Evolutionary conservation across 2,329 filamentous ascomycete genomes (phyloP).

Genomic region (Curvularia verruculosa): DNA sequence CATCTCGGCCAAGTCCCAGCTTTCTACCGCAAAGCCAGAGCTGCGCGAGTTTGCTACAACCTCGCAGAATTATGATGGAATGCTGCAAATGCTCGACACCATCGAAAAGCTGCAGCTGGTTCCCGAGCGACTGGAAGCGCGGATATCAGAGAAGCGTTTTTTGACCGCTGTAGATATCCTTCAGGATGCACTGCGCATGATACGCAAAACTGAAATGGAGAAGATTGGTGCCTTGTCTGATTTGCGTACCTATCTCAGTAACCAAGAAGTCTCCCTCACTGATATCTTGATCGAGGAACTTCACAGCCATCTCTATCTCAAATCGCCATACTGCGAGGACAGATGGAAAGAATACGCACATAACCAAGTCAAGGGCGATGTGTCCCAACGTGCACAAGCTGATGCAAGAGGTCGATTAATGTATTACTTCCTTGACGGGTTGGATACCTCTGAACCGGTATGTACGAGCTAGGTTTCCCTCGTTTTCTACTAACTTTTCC

Average conservation of each 20-base stretch:
- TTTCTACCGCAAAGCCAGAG: conserved; percentile 86
- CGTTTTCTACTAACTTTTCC: conserved; percentile 26
- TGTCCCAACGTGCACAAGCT: conserved; percentile 41
- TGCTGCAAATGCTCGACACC: conserved; percentile 81
- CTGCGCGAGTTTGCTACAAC: conserved; percentile 86
- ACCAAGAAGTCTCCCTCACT: conserved; percentile 89
- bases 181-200: conserved; percentile 81
- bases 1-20: conserved; percentile 75
- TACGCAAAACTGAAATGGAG: conserved; percentile 87
- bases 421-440: conserved; percentile 62
- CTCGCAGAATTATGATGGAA: conserved; percentile 88
- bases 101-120: conserved; percentile 88
- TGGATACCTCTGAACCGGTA: conserved; percentile 57
- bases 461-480: conserved; percentile 7
- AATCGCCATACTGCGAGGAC: conserved; percentile 96
- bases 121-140: conserved; percentile 89
- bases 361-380: conserved; percentile 60
- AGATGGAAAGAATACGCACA: conserved; percentile 86
- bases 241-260: conserved; percentile 83
- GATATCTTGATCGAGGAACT: conserved; percentile 97
- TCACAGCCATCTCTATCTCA: conserved; percentile 95
- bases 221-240: conserved; percentile 88
- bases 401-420: conserved; percentile 59
- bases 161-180: conserved; percentile 89
- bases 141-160: conserved; percentile 96